phyloP scores from a whole-genome alignment of 345 rosid species.

The Conringia planisiliqua region DNA sequence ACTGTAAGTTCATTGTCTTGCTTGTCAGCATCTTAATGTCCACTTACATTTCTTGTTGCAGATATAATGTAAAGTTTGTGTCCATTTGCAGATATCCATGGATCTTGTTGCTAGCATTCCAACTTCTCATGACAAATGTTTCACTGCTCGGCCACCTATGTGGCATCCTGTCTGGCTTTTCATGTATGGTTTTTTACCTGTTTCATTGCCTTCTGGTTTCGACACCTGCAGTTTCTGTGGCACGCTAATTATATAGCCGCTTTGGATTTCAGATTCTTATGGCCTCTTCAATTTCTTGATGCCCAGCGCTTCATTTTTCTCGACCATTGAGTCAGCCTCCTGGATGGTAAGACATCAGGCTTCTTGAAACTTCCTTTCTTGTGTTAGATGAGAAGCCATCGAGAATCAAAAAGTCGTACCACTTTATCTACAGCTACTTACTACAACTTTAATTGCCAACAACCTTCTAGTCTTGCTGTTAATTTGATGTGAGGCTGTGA shows the following conservation, averaged over 20 bases:
- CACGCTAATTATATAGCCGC: conserved; percentile 6
- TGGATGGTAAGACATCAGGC: conserved; percentile 60
- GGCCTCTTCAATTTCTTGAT: conserved; percentile 79
- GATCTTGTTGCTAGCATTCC: conserved; percentile 71
- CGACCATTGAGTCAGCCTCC: conserved; percentile 75
- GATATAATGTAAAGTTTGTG: conserved; percentile 9
- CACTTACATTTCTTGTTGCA: conserved; percentile 1
- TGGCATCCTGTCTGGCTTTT: conserved; percentile 95
- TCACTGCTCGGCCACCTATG: conserved; percentile 95
- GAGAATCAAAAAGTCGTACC: background rate
- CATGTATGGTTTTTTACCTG: conserved; percentile 50
- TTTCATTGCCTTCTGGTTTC: background rate
- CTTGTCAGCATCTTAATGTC: background rate
- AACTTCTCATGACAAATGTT: conserved; percentile 87
- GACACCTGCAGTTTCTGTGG: background rate
- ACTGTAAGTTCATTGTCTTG: conserved; percentile 49
- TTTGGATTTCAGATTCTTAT: conserved; percentile 57
- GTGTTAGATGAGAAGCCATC: background rate
- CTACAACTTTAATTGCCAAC: background rate
- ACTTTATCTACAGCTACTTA: background rate
- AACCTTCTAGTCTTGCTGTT: background rate
- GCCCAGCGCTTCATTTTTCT: conserved; percentile 83
- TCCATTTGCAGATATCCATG: conserved; percentile 73
- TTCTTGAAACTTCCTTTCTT: background rate
- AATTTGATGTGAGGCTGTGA: conserved; percentile 2